Conservation (phyloP, 2,329 filamentous ascomycete species). For the Epichloe bromicola region DNA sequence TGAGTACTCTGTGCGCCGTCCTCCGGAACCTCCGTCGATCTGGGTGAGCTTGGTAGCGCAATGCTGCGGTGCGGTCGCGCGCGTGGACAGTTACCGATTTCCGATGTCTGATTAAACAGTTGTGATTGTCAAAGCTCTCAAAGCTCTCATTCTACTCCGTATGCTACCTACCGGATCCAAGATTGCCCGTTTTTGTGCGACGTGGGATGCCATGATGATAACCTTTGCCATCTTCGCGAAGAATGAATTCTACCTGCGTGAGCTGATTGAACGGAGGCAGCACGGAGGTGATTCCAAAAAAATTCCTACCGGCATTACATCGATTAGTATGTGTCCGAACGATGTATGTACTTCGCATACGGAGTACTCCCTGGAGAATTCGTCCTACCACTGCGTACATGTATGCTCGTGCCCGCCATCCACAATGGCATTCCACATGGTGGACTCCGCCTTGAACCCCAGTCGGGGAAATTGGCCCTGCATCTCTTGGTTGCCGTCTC, state of each 20-base stretch:
- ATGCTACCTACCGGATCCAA: neutral
- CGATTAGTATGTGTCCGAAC: neutral
- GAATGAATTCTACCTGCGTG: neutral
- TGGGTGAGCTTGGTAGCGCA: neutral
- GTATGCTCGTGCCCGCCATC: conserved; percentile 5
- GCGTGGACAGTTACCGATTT: neutral
- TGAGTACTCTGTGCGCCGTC: neutral
- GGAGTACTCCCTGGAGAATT: neutral
- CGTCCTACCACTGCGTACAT: conserved; percentile 1
- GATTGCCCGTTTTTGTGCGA: neutral
- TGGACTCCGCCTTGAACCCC: conserved; percentile 6
- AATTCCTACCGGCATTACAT: neutral
- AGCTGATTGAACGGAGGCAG: too few relatives aligned
- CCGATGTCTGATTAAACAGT: neutral
- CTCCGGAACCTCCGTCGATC: neutral
- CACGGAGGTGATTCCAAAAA: too few relatives aligned
- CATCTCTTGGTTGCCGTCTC: neutral
- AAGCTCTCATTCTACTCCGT: too few relatives aligned
- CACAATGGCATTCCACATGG: conserved; percentile 4
- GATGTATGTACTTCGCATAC: neutral
- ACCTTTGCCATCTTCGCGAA: neutral
- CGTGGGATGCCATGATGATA: neutral
- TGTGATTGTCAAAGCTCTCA: neutral
- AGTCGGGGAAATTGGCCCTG: conserved; percentile 13
- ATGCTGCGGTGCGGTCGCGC: neutral